phyloP scores from a whole-genome alignment of 78 protist genomes.

The Creolimax fragrantissima region DNA sequence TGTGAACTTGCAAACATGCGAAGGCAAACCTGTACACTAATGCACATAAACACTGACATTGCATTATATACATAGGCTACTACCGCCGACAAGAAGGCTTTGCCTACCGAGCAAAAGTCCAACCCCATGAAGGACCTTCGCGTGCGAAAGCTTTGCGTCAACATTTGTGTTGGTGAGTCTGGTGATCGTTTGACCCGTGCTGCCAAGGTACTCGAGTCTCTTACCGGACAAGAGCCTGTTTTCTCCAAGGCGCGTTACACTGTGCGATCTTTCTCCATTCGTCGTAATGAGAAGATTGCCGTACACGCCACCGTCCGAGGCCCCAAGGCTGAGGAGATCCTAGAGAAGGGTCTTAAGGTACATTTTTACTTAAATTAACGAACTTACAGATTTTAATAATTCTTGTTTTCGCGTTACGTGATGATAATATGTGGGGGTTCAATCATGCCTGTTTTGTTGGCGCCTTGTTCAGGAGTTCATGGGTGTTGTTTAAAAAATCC shows the following conservation, averaged over 20 bases:
- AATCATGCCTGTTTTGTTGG: no score
- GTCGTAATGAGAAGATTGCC: conserved; percentile 97
- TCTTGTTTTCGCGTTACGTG: no score
- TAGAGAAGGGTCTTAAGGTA: conserved; percentile 75
- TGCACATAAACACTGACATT: no score
- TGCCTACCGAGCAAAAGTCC: neutral
- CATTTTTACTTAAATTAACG: no score
- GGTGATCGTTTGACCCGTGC: conserved; percentile 98
- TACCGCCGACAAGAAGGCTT: neutral
- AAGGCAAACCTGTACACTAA: no score
- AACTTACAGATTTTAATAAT: no score
- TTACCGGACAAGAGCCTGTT: conserved; percentile 94
- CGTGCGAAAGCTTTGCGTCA: conserved; percentile 91
- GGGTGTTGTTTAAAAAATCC: no score
- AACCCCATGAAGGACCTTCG: conserved; percentile 78
- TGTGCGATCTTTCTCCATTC: conserved; percentile 88
- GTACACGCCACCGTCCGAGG: conserved; percentile 96
- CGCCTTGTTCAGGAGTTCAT: no score
- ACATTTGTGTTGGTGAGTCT: conserved; percentile 96
- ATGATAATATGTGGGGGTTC: no score
- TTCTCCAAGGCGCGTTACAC: conserved; percentile 94
- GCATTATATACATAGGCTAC: no score
- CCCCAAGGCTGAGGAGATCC: conserved; percentile 93
- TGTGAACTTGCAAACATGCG: no score
- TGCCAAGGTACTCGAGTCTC: conserved; percentile 93